A percentile compares a stretch with the other conserved stretches of the same genome.
Evolutionary conservation across 331 rosid genomes (phyloP).

Genomic region (Stylosanthes scabra): DNA sequence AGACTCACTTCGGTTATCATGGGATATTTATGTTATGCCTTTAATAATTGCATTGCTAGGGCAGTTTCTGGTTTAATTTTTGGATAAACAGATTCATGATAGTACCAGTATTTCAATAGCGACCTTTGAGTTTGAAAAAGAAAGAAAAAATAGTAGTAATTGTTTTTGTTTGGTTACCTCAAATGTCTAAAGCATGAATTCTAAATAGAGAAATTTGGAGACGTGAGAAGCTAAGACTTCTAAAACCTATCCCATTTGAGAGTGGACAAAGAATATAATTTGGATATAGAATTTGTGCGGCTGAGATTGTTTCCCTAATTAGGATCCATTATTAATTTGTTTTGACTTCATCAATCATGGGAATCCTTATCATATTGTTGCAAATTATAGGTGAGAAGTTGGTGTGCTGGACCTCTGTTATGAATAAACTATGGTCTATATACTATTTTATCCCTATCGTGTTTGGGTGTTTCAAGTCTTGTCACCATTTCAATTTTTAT

Average conservation of each 20-base stretch:
- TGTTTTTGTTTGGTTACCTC: constrained; percentile 7
- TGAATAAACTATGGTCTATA: background rate
- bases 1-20: background rate
- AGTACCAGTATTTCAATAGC: background rate
- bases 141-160: background rate
- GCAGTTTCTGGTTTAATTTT: background rate
- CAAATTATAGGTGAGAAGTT: constrained; percentile 28
- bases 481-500: background rate
- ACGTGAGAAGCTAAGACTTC: constrained; percentile 22
- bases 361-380: constrained; percentile 31
- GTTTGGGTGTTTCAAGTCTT: background rate
- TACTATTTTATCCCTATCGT: background rate
- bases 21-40: background rate
- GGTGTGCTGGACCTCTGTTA: background rate
- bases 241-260: constrained; percentile 2
- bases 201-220: constrained; percentile 5
- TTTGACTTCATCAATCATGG: constrained; percentile 4
- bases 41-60: background rate
- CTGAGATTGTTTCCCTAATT: constrained; percentile 14
- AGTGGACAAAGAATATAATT: background rate
- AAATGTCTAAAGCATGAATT: background rate
- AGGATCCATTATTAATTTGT: background rate
- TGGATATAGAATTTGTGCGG: constrained; percentile 21
- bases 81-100: background rate
- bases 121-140: background rate